Conservation (phyloP, 768 basidiomycete genomes). For the Naematelia aurantialba region DNA sequence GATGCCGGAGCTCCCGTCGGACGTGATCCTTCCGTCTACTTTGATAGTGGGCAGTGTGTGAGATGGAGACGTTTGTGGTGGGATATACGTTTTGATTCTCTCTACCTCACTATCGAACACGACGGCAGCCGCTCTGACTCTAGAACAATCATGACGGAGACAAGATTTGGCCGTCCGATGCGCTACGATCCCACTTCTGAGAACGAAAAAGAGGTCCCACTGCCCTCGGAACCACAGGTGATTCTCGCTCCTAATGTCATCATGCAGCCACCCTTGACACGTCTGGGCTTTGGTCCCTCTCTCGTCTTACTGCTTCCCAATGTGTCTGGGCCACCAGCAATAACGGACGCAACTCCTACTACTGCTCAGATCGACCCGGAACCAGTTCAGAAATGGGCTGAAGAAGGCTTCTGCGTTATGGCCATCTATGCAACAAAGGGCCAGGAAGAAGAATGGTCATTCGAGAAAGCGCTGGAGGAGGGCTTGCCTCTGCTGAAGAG, state of each 20-base stretch:
- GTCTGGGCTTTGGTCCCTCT: slow-evolving; percentile 3
- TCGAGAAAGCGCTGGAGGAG: not conserved
- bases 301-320: slow-evolving; percentile 6
- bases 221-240: slow-evolving; percentile 4
- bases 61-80: too few relatives aligned
- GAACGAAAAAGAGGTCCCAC: slow-evolving; percentile 7
- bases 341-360: slow-evolving; percentile 4
- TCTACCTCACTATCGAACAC: too few relatives aligned
- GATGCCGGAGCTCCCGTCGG: too few relatives aligned
- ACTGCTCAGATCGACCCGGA: slow-evolving; percentile 10
- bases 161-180: not conserved
- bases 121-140: too few relatives aligned
- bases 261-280: slow-evolving; percentile 9
- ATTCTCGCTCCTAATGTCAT: slow-evolving; percentile 5
- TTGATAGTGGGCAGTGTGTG: too few relatives aligned
- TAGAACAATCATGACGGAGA: too few relatives aligned
- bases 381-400: slow-evolving; percentile 12
- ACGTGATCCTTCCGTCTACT: too few relatives aligned
- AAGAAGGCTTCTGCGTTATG: slow-evolving; percentile 7
- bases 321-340: not conserved
- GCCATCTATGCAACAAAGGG: slow-evolving; percentile 6
- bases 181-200: slow-evolving; percentile 6
- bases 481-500: not conserved
- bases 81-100: too few relatives aligned
- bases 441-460: slow-evolving; percentile 1